A percentile compares a stretch with the other conserved stretches of the same genome.
phyloP scores from a whole-genome alignment of 768 basidiomycete genomes.

The Boletus rubroflammeus region DNA sequence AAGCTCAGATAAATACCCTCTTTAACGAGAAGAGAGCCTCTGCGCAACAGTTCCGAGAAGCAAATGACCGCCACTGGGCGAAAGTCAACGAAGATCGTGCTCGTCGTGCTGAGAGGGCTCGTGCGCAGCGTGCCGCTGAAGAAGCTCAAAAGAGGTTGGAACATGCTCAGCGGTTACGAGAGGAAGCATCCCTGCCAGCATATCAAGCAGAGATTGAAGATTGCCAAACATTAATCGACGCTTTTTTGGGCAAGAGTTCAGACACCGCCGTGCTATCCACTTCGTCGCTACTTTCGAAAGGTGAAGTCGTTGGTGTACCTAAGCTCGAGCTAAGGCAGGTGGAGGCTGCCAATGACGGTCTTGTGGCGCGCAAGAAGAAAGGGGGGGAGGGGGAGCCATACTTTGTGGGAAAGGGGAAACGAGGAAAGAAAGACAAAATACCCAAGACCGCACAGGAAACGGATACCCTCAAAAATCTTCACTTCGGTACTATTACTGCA shows the following conservation, averaged over 20 bases:
- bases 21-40: conserved; percentile 78
- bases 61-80: conserved; percentile 74
- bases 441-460: conserved; percentile 40
- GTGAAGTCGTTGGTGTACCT: conserved; percentile 59
- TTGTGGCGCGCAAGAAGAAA: conserved; percentile 88
- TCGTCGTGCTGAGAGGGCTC: conserved; percentile 71
- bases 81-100: conserved; percentile 90
- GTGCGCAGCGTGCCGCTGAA: conserved; percentile 70
- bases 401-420: conserved; percentile 69
- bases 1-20: conserved; percentile 64
- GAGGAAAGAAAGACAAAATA: conserved; percentile 53
- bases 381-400: conserved; percentile 79
- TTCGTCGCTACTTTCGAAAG: conserved; percentile 38
- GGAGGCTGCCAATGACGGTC: conserved; percentile 60
- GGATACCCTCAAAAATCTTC: conserved; percentile 54
- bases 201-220: conserved; percentile 94
- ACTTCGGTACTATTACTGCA: conserved; percentile 82
- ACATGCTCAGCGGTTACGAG: conserved; percentile 72
- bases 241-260: conserved; percentile 65
- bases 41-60: conserved; percentile 67
- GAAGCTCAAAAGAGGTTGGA: conserved; percentile 80
- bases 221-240: conserved; percentile 88
- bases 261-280: conserved; percentile 44
- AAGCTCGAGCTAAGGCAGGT: conserved; percentile 85
- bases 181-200: conserved; percentile 88